Evolutionary conservation across 768 basidiomycete genomes (phyloP).

Genomic region (Cystobasidium tubakii): DNA sequence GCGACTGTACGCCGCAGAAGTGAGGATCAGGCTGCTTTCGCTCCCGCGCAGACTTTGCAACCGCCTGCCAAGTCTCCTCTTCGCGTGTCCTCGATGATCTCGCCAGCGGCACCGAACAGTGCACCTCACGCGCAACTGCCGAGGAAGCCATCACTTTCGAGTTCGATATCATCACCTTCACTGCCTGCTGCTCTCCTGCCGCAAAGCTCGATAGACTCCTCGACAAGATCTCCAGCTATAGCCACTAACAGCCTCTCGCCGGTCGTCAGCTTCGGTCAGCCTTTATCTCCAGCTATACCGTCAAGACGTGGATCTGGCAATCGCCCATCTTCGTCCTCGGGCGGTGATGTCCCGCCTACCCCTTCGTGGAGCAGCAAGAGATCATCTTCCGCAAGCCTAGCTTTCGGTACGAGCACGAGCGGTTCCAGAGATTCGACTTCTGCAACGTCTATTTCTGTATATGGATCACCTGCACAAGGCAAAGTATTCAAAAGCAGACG

Average conservation of each 20-base stretch:
- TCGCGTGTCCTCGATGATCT: background rate
- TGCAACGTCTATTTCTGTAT: slow-evolving; percentile 69
- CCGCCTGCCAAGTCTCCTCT: background rate
- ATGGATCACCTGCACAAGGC: slow-evolving; percentile 66
- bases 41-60: background rate
- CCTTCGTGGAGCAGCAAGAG: slow-evolving; percentile 36
- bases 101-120: background rate
- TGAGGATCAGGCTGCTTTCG: slow-evolving; percentile 8
- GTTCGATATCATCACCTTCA: slow-evolving; percentile 3
- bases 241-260: background rate
- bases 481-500: slow-evolving; percentile 60
- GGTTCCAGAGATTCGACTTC: slow-evolving; percentile 83
- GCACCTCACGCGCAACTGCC: background rate
- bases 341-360: slow-evolving; percentile 21
- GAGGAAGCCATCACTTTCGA: background rate
- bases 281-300: background rate
- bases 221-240: background rate
- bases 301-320: slow-evolving; percentile 9
- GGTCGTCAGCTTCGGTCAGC: background rate
- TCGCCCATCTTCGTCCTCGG: slow-evolving; percentile 1
- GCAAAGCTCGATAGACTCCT: background rate
- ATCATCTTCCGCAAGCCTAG: slow-evolving; percentile 78
- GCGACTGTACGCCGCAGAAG: background rate
- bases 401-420: slow-evolving; percentile 60
- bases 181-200: background rate